Percentiles rank a stretch among this genome's conserved stretches.
These are phyloP conservation scores for Sugiyamaella floridensis DNA, from an alignment of 805 yeast genomes.

Conservation along the genomic window DNA sequence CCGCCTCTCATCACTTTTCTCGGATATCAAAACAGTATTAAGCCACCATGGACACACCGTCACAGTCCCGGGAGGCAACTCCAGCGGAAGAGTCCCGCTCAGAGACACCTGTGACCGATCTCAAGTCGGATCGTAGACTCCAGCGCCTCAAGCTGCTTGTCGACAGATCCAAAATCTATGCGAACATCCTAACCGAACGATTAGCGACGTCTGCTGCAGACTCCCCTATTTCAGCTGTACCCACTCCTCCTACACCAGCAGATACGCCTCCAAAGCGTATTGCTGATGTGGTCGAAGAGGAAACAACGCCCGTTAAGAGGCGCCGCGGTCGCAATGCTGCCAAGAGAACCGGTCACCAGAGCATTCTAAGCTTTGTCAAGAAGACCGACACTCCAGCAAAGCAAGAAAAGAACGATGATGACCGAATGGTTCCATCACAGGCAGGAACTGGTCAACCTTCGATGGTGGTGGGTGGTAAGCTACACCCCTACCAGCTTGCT, in stretches of 20 bases:
- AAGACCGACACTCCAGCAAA: slow-evolving; percentile 1
- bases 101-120: slow-evolving; percentile 17
- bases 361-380: slow-evolving; percentile 11
- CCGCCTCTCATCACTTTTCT: background rate
- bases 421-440: background rate
- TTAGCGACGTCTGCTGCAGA: slow-evolving; percentile 29
- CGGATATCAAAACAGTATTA: background rate
- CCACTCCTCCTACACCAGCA: slow-evolving; percentile 3
- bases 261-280: slow-evolving; percentile 15
- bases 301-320: slow-evolving; percentile 1
- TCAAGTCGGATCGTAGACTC: slow-evolving; percentile 52
- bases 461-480: slow-evolving; percentile 46
- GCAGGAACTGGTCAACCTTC: slow-evolving; percentile 42
- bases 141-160: slow-evolving; percentile 65
- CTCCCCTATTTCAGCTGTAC: background rate
- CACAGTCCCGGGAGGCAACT: background rate
- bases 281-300: background rate
- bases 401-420: background rate
- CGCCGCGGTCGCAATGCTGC: slow-evolving; percentile 4
- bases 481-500: slow-evolving; percentile 81
- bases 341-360: background rate
- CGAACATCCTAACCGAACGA: slow-evolving; percentile 78
- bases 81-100: slow-evolving; percentile 2
- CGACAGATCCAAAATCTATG: slow-evolving; percentile 81
- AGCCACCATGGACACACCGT: slow-evolving; percentile 2